These are phyloP conservation scores for Ophiostoma perfectum DNA, from an alignment of 2,329 filamentous ascomycete genomes.

Conservation along the genomic window DNA sequence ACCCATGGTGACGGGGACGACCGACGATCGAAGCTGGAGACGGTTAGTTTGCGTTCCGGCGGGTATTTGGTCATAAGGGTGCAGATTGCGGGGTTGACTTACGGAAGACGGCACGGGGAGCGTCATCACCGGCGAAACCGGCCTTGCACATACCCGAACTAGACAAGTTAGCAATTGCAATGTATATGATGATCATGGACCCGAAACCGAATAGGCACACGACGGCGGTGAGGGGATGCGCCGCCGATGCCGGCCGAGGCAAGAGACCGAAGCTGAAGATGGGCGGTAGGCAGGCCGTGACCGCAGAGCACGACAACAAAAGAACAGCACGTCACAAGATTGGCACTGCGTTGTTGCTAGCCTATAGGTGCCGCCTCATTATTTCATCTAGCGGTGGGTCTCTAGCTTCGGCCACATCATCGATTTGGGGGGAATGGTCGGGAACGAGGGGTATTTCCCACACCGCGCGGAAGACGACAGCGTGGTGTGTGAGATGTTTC, in stretches of 20 bases:
- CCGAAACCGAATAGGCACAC: neutral
- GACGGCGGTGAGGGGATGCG: constrained; percentile 10
- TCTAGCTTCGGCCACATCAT: constrained; percentile 24
- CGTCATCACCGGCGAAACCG: constrained; percentile 99
- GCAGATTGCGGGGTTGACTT: constrained; percentile 47
- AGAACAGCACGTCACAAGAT: too few species aligned
- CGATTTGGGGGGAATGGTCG: constrained; percentile 17
- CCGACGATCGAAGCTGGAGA: constrained; percentile 91
- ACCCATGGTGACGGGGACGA: constrained; percentile 93
- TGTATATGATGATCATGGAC: neutral
- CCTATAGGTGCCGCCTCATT: constrained; percentile 10
- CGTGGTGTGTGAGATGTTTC: neutral
- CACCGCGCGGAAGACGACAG: constrained; percentile 9
- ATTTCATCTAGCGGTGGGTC: constrained; percentile 21
- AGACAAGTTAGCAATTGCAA: constrained; percentile 38
- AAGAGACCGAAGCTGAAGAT: neutral
- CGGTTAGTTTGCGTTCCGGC: constrained; percentile 9
- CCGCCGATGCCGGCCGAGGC: constrained; percentile 11
- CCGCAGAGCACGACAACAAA: neutral
- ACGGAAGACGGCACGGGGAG: constrained; percentile 96
- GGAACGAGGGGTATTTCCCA: constrained; percentile 18
- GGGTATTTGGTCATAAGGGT: neutral
- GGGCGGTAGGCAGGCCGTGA: neutral
- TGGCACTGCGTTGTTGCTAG: neutral
- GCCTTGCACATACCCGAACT: constrained; percentile 99